Conservation (phyloP, 352 stramenopile genomes). For the Bremia lactucae region DNA sequence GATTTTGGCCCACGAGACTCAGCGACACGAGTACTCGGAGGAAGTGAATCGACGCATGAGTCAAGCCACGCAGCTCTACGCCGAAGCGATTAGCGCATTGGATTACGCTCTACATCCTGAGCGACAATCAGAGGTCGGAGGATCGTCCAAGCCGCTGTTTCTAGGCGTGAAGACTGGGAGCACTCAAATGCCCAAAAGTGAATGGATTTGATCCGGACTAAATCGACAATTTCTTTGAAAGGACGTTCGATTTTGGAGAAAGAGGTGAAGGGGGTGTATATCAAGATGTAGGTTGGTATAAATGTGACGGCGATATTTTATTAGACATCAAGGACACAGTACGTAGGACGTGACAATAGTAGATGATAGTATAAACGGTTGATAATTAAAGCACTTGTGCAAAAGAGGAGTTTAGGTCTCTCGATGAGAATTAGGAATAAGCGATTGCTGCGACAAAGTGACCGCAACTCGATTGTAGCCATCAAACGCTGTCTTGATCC, state of each 20-base stretch:
- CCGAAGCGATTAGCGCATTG: constrained; percentile 37
- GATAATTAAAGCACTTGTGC: too few species aligned
- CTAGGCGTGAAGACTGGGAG: constrained; percentile 37
- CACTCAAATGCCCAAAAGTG: constrained; percentile 30
- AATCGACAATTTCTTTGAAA: constrained; percentile 1
- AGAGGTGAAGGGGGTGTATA: too few species aligned
- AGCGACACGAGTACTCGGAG: constrained; percentile 25
- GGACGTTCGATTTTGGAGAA: constrained; percentile 9
- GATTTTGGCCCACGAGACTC: constrained; percentile 18
- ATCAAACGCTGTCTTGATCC: constrained; percentile 59
- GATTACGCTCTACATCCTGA: constrained; percentile 40
- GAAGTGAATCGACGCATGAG: constrained; percentile 36
- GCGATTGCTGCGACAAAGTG: constrained; percentile 50
- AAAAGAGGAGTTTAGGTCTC: too few species aligned
- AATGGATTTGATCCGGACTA: constrained; percentile 39
- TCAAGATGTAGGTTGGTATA: constrained; percentile 27
- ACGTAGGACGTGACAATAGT: constrained; percentile 22
- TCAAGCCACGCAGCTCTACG: constrained; percentile 46
- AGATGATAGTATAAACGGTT: constrained; percentile 26
- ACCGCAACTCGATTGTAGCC: constrained; percentile 39
- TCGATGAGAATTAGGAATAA: too few species aligned
- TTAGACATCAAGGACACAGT: constrained; percentile 7
- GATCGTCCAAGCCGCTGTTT: constrained; percentile 38
- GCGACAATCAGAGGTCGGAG: constrained; percentile 16
- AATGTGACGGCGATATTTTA: constrained; percentile 29